A percentile compares a stretch with the other conserved stretches of the same genome.
phyloP scores from a whole-genome alignment of 2,329 filamentous ascomycete species.

The Colletotrichum musicola region DNA sequence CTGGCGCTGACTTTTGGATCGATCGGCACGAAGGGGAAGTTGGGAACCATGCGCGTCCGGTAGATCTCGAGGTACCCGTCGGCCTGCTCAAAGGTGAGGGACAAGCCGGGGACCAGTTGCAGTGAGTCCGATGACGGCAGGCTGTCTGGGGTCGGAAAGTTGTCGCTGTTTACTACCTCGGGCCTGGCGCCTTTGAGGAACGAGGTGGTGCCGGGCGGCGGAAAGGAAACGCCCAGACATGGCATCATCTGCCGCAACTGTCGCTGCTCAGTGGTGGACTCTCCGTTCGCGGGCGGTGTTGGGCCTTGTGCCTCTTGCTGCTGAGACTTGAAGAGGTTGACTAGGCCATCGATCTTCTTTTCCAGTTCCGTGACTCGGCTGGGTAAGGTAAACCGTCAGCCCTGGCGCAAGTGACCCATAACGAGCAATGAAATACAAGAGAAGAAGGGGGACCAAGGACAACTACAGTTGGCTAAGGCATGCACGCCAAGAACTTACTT shows the following conservation, averaged over 20 bases:
- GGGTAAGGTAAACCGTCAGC: conserved; percentile 32
- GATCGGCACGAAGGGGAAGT: conserved; percentile 56
- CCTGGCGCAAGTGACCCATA: background rate
- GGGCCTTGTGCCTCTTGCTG: conserved; percentile 35
- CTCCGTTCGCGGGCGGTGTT: background rate
- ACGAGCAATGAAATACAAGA: background rate
- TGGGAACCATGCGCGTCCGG: conserved; percentile 47
- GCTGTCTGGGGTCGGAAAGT: background rate
- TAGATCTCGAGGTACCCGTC: conserved; percentile 50
- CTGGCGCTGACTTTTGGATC: conserved; percentile 42
- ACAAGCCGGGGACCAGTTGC: conserved; percentile 50
- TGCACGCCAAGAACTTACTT: conserved; percentile 43
- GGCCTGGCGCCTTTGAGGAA: background rate
- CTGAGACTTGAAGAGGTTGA: conserved; percentile 51
- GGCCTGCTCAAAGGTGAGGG: conserved; percentile 50
- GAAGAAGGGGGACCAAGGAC: too few relatives aligned
- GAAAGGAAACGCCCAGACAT: background rate
- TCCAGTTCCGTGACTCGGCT: conserved; percentile 54
- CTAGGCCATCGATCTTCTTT: conserved; percentile 55
- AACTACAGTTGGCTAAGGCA: background rate
- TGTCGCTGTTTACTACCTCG: background rate
- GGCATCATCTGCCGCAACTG: background rate
- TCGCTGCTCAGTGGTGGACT: background rate
- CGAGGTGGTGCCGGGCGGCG: background rate
- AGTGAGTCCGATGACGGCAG: background rate